phyloP scores from a whole-genome alignment of 495 filamentous ascomycete species.

The Echria macrotheca region DNA sequence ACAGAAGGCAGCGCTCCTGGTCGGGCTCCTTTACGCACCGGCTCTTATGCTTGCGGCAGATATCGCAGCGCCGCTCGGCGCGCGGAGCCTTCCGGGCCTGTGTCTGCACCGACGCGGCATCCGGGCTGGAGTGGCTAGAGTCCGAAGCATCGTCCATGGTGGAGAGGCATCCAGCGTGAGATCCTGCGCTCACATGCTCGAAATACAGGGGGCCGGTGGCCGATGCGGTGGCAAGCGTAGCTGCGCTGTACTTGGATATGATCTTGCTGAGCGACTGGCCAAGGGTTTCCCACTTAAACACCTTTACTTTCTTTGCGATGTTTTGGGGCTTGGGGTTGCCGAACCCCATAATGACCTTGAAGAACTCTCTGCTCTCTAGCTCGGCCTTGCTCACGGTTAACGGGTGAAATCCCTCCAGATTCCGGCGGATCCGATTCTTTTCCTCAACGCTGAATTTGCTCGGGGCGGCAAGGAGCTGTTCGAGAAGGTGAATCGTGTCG shows the following conservation, averaged over 20 bases:
- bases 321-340: slow-evolving; percentile 90
- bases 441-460: slow-evolving; percentile 87
- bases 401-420: slow-evolving; percentile 87
- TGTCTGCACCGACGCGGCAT: slow-evolving; percentile 9
- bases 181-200: not conserved
- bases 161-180: not conserved
- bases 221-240: not conserved
- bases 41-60: slow-evolving; percentile 71
- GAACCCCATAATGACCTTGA: slow-evolving; percentile 99
- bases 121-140: slow-evolving; percentile 19
- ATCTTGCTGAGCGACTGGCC: slow-evolving; percentile 86
- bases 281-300: slow-evolving; percentile 89
- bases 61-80: slow-evolving; percentile 46
- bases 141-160: slow-evolving; percentile 21
- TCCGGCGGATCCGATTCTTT: slow-evolving; percentile 94
- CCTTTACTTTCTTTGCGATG: slow-evolving; percentile 98
- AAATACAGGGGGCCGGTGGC: not conserved
- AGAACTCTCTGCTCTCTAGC: slow-evolving; percentile 87
- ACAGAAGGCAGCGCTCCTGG: slow-evolving; percentile 42
- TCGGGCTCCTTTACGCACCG: slow-evolving; percentile 66
- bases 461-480: slow-evolving; percentile 68
- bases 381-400: slow-evolving; percentile 89
- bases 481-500: slow-evolving; percentile 88
- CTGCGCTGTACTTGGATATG: slow-evolving; percentile 85
- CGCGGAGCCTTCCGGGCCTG: slow-evolving; percentile 13